These are phyloP conservation scores for Trichoderma sp. DNA, from an alignment of 2,329 filamentous ascomycete species.

Conservation along the genomic window DNA sequence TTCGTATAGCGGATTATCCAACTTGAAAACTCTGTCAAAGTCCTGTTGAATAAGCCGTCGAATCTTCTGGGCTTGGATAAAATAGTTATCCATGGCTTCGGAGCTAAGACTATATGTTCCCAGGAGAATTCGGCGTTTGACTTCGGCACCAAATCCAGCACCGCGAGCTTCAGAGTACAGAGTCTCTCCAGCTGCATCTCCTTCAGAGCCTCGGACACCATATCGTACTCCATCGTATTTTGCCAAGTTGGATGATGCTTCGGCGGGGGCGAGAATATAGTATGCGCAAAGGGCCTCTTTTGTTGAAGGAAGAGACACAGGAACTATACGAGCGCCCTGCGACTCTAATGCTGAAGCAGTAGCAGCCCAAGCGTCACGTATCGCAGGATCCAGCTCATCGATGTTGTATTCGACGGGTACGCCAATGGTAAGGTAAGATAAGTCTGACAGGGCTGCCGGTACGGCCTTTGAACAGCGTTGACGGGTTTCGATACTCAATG, in stretches of 20 bases:
- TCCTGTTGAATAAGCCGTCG: constrained; percentile 81
- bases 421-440: constrained; percentile 50
- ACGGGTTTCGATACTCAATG: constrained; percentile 59
- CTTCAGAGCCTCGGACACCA: constrained; percentile 59
- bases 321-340: constrained; percentile 70
- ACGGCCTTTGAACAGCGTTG: constrained; percentile 42
- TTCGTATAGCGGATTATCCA: constrained; percentile 67
- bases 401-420: constrained; percentile 84
- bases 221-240: constrained; percentile 98
- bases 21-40: constrained; percentile 76
- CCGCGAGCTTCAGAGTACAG: constrained; percentile 78
- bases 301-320: constrained; percentile 80
- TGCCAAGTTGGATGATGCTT: constrained; percentile 92
- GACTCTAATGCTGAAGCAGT: constrained; percentile 61
- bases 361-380: constrained; percentile 69
- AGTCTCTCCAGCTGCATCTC: constrained; percentile 59
- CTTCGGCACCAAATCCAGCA: constrained; percentile 77
- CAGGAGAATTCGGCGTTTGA: constrained; percentile 81
- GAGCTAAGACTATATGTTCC: constrained; percentile 90
- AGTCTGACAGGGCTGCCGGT: constrained; percentile 28
- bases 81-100: constrained; percentile 92
- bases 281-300: constrained; percentile 87
- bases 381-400: constrained; percentile 68
- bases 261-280: constrained; percentile 91
- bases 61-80: constrained; percentile 88